phyloP scores from a whole-genome alignment of 805 yeast species.

The Saccharomycopsis javanensis region DNA sequence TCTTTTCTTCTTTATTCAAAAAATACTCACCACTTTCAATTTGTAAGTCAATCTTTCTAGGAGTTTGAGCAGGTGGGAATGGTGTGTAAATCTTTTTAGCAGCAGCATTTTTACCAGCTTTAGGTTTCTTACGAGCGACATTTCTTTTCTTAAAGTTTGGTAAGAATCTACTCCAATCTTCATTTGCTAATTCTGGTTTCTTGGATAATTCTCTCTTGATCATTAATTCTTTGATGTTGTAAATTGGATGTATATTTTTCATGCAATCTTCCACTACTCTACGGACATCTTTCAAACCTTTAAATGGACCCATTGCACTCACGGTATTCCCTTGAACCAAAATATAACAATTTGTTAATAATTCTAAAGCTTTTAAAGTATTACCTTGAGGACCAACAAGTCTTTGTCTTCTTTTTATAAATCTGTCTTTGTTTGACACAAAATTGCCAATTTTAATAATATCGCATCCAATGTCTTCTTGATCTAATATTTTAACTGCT shows the following conservation, averaged over 20 bases:
- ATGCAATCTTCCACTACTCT: constrained; percentile 96
- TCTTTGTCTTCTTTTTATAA: constrained; percentile 91
- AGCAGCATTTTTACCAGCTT: constrained; percentile 37
- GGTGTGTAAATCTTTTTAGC: constrained; percentile 77
- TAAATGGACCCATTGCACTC: constrained; percentile 92
- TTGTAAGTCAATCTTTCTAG: constrained; percentile 94
- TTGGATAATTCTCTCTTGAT: constrained; percentile 90
- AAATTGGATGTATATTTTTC: constrained; percentile 95
- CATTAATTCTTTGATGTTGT: constrained; percentile 95
- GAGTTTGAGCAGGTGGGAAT: constrained; percentile 96
- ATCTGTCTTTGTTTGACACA: constrained; percentile 85
- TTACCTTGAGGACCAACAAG: constrained; percentile 96
- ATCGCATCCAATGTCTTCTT: constrained; percentile 92
- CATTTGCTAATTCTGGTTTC: constrained; percentile 90
- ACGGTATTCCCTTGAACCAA: constrained; percentile 97
- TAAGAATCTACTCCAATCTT: constrained; percentile 93
- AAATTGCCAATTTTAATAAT: constrained; percentile 89
- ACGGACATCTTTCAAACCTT: constrained; percentile 84
- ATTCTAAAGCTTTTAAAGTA: constrained; percentile 89
- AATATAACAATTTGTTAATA: constrained; percentile 90
- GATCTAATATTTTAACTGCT: constrained; percentile 71
- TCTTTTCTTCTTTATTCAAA: constrained; percentile 79
- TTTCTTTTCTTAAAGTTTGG: constrained; percentile 96
- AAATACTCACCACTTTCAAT: constrained; percentile 98
- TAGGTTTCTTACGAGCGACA: constrained; percentile 87